Base-by-base conservation (phyloP, 495 filamentous ascomycete species). In the Jackrogersella minutella region DNA sequence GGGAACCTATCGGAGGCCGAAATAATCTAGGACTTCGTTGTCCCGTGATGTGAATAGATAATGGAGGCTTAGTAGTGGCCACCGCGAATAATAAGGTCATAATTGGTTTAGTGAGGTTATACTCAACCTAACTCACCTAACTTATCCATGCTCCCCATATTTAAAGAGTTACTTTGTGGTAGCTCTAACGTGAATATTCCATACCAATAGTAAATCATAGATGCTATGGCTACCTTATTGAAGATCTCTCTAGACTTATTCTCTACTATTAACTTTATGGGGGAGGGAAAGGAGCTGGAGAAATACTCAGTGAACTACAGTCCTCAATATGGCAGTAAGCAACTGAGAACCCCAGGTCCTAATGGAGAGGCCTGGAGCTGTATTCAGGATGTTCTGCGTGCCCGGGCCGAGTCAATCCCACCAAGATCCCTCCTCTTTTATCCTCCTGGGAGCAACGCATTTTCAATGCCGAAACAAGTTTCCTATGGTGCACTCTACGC, bases 361-460 rank as follows among this genome's bases (percentile, higher is more conserved):
- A 11, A 39, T 11, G 36, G 11, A 11, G 3, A 4, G 13, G 36
- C 11, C n/a, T 39, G n/a, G 10, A 39, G n/a, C n/a, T 16, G 46
- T 7, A 30, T 54, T 54, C 52, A 56, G 43, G 52, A 56, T 8
- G 36, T 56, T 30, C 16, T 56, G 0, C 17, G 22, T 2, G 13
- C 3, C 2, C 1, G 17, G 2, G 52, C 52, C 2, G 16, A 43
- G 21, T 37, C 33, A 11, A 5, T 14, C 11, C 36, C 37, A 5
- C 14, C 52, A 2, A n/a, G 21, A 43, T 8, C 9, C 33, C 19
- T 56, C 2, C 9, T 56, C 1, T 31, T 56, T 8, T 56, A 56
- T n/a, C 16, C 16, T 3, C 21, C 24, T 3, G 37, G 33, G 5
- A 14, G 21, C 10, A 40, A 13, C 17, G 39, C 39, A 3, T 24